phyloP scores from a whole-genome alignment of 2,329 filamentous ascomycete species.

The Huntiella omanensis region DNA sequence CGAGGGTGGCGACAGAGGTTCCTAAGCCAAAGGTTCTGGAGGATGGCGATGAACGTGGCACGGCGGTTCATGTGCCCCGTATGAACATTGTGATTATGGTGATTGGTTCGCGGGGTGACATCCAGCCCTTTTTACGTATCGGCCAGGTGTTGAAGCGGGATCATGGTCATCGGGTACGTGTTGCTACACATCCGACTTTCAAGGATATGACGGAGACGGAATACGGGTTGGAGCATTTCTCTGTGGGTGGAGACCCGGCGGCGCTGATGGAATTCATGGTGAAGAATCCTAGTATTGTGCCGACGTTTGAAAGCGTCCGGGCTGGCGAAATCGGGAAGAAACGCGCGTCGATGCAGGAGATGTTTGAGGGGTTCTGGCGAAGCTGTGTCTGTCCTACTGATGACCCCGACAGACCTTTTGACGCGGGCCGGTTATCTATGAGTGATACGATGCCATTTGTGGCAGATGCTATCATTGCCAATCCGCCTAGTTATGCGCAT shows the following conservation, averaged over 20 bases:
- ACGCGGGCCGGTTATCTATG: constrained; percentile 44
- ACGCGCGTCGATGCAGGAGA: constrained; percentile 54
- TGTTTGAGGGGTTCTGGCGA: constrained; percentile 71
- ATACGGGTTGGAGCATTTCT: constrained; percentile 60
- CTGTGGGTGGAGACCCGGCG: constrained; percentile 57
- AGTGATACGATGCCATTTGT: constrained; percentile 30
- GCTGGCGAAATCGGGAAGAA: constrained; percentile 53
- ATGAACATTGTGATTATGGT: constrained; percentile 73
- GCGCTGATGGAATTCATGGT: constrained; percentile 83
- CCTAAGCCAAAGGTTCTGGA: not conserved
- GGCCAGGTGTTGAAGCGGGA: constrained; percentile 52
- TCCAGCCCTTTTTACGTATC: constrained; percentile 62
- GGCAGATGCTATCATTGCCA: constrained; percentile 69
- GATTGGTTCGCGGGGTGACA: constrained; percentile 62
- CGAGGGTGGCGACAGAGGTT: constrained; percentile 2
- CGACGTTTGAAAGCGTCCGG: constrained; percentile 51
- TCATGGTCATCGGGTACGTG: constrained; percentile 55
- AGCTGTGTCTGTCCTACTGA: constrained; percentile 59
- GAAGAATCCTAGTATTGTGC: constrained; percentile 63
- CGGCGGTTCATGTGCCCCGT: constrained; percentile 9
- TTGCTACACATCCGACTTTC: constrained; percentile 64
- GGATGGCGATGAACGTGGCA: not conserved
- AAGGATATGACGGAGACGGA: constrained; percentile 53
- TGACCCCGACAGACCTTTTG: constrained; percentile 41
- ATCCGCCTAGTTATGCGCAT: constrained; percentile 62